Base-by-base conservation (phyloP, 371 early-diverging fungal species). In the Syncephalis plumigaleata region DNA sequence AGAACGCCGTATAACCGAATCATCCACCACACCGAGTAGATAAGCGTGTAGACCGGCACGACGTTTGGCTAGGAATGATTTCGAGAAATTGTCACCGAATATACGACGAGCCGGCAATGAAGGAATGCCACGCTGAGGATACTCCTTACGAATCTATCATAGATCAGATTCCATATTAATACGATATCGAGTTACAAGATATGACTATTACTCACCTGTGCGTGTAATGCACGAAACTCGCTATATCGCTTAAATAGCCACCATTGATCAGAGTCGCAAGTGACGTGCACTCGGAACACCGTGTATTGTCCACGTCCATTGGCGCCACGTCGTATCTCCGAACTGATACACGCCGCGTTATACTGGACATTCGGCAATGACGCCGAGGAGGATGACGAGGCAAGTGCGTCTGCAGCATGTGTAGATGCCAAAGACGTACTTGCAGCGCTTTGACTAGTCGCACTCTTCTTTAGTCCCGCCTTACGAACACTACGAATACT, bases 201-300 rank as follows among this genome's bases (percentile, higher is more conserved):
- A 25, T 8, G 16, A 3, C 20, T 17, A 18, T 46, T 46, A 9
- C 11, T 21, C 8, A 48, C 37, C 9, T 21, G 18, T 8, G 20
- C 17, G 21, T 49, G 49, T n/a, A 49, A 20, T 17, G 39, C 16
- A 20, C 16, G 42, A 31, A 49, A 40, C 21, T 49, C 49, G 40
- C 27, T 26, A 36, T 42, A 49, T 23, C 49, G 22, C 23, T 42
- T 49, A 17, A 18, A 15, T 8, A 42, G 15, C n/a, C 20, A 18
- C 49, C 49, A 49, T 31, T 49, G 49, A 17, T 16, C 16, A 9
- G 36, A 21, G 2, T 42, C 49, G 24, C 21, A 17, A 11, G 42
- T 42, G 3, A 42, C 49, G 16, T 26, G 36, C 17, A 49, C 42
- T 16, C 42, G 39, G 16, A 40, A 49, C 13, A 40, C 43, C 5